phyloP scores from a whole-genome alignment of 164 flowering plant genomes.

The Tetrastigma voinierianum region DNA sequence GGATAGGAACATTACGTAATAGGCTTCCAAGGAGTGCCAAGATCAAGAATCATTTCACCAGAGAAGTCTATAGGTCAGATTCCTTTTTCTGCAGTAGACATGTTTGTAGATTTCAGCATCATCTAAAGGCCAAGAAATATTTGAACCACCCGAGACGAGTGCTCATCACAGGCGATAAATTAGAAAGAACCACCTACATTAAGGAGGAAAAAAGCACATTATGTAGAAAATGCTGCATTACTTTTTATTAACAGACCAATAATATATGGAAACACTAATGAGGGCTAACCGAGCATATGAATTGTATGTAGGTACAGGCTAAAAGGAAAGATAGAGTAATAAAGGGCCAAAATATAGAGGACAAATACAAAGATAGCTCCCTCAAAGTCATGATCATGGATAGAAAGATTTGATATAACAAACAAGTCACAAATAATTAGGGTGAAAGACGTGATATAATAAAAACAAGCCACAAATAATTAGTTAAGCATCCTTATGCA shows the following conservation, averaged over 20 bases:
- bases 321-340: too few species aligned
- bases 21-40: slow-evolving; percentile 56
- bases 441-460: too few species aligned
- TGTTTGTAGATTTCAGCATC: slow-evolving; percentile 30
- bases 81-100: slow-evolving; percentile 38
- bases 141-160: slow-evolving; percentile 52
- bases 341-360: too few species aligned
- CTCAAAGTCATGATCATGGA: too few species aligned
- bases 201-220: slow-evolving; percentile 5
- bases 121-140: slow-evolving; percentile 81
- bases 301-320: too few species aligned
- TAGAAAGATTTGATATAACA: too few species aligned
- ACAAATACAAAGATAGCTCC: not conserved
- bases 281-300: not conserved
- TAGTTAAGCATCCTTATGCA: too few species aligned
- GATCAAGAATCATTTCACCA: slow-evolving; percentile 55
- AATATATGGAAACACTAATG: too few species aligned
- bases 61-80: slow-evolving; percentile 30
- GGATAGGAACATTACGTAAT: slow-evolving; percentile 41
- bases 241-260: too few species aligned
- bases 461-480: too few species aligned
- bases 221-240: not conserved
- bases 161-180: slow-evolving; percentile 98
- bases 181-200: slow-evolving; percentile 83
- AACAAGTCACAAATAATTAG: too few species aligned